Evolutionary conservation across 768 basidiomycete genomes (phyloP), one percentile per base, ranked within the genome.

Genomic region (Suillus subalutaceus): DNA sequence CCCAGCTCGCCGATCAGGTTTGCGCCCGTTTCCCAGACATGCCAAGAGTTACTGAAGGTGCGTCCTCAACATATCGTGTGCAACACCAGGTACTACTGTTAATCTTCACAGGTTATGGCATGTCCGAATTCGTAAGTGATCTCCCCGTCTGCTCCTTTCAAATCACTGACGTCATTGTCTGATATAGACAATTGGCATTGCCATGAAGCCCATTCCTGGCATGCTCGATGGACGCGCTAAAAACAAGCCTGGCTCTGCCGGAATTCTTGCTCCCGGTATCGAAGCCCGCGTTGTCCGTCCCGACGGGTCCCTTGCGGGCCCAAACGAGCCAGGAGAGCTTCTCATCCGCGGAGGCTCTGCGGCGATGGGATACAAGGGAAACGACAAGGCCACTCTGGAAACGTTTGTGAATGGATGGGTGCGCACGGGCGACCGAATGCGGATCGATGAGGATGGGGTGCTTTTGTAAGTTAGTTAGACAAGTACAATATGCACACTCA

Each of bases 361-460:
- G 35, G 81, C 84, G 0, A 66, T 84, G 1, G 90, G 90, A 0
- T 92, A 92, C 73, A 87, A 84, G 84, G 83, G 86, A 63, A 88
- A 91, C 72, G 85, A 86, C 57, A 79, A 84, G 67, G 87, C 89
- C 1, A 90, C 84, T 41, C 78, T 76, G 66, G 83, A 85, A 69
- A 88, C 89, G 13, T 92, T 91, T 70, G 66, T 61, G 6, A 80
- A 84, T 64, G 89, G 89, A n/a, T 92, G 90, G 91, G 60, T 92
- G 41, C 79, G 78, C 63, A 91, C 89, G 0, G 90, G 90, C 9
- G 90, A 92, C 73, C 77, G 80, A 55, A 88, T 91, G 72, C 74
- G 80, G 40, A 81, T 84, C 0, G 83, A 88, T 68, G 78, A 80
- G 68, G 77, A 85, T 3, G 85, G 84, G 6, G 81, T 84, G 67